Evolutionary conservation across 1,139 yeast genomes (phyloP), one percentile per base, ranked within the genome.

Genomic region (Suhomyces guaymorum): DNA sequence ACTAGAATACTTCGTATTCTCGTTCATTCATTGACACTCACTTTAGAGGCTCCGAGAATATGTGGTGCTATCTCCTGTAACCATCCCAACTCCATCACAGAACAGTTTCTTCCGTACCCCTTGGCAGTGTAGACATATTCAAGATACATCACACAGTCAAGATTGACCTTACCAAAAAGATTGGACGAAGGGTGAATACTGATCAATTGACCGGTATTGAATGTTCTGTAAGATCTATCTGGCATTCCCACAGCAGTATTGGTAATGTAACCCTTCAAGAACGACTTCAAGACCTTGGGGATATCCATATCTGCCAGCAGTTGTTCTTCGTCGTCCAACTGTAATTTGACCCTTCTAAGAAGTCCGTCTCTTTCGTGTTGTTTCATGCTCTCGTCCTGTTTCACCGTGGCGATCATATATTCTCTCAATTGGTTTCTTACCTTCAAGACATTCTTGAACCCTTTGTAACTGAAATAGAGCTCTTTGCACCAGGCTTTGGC

Each of bases 161-260:
- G 69, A 47, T 79, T 77, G n/a, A 61, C 46, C 47, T 78, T 76
- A 9, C 96, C 96, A 61, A 90, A 94, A 30, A 94, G 65, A 56
- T 87, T 68, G 1, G 96, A 87, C 0, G 96, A 86, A 0, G 98
- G 98, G 56, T 94, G 99, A 12, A 94, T 80, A 39, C 94, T 80
- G 29, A 94, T 80, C 19, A 84, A 66, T 51, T 83, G 89, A 14
- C 95, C 95, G 6, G 83, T 78, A 16, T 81, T 66, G 10, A 89
- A 82, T 0, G 97, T 89, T 54, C 95, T 73, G 62, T 83, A 94
- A 3, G 96, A 84, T 50, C 97, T 73, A 57, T 94, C 98, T 0
- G 98, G 96, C 80, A 87, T 79, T 5, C 97, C 95, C 13, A 92
- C 79, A 0, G 98, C 98, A 0, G 96, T 82, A 56, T 92, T 90